Evolutionary conservation across 805 yeast genomes (phyloP).

Genomic region (Saccharomycopsis schoenii): DNA sequence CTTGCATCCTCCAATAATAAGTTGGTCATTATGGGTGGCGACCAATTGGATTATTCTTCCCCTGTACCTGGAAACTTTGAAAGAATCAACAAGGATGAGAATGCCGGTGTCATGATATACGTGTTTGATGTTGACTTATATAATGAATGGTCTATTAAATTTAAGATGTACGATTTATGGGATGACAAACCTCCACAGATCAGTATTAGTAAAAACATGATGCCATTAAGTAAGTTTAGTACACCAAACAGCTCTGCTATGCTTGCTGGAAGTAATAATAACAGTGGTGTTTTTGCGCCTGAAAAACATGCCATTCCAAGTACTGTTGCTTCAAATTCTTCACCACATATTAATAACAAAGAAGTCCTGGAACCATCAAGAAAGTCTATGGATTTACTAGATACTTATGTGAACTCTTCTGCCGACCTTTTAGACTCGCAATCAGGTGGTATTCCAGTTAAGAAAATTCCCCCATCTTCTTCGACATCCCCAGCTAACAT

Average conservation of each 20-base stretch:
- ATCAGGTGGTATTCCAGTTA: neutral
- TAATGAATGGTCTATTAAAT: conserved; percentile 18
- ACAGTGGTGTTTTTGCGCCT: neutral
- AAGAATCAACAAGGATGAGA: conserved; percentile 42
- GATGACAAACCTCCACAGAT: conserved; percentile 9
- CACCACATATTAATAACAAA: neutral
- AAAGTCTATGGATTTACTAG: conserved; percentile 22
- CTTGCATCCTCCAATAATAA: conserved; percentile 36
- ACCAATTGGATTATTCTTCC: conserved; percentile 56
- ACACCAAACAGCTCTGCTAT: neutral
- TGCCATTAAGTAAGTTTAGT: neutral
- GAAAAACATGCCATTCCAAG: neutral
- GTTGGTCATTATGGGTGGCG: conserved; percentile 86
- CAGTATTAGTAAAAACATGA: neutral
- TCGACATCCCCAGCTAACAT: neutral
- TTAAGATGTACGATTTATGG: conserved; percentile 15
- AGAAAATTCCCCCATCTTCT: neutral
- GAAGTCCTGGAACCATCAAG: neutral
- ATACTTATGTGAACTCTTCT: conserved; percentile 20
- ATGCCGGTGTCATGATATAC: conserved; percentile 51
- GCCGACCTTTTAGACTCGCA: conserved; percentile 16
- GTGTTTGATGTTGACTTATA: conserved; percentile 43
- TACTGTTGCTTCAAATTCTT: neutral
- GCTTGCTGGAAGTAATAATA: neutral
- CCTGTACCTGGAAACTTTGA: conserved; percentile 39